Evolutionary conservation across 2,329 filamentous ascomycete species (phyloP).

Genomic region (Teratosphaeria epicoccoides): DNA sequence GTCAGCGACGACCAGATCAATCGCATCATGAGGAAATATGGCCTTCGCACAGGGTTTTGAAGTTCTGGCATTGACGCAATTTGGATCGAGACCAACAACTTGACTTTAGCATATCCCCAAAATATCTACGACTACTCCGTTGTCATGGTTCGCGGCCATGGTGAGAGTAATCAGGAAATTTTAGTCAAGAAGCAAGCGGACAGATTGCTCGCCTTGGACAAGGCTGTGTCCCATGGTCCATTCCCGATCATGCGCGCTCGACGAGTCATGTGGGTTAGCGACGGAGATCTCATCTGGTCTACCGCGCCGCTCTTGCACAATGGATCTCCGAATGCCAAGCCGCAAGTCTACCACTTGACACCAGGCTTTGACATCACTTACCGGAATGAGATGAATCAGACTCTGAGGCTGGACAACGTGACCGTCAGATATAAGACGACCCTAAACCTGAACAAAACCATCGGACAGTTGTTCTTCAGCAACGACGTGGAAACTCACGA

Average conservation of each 20-base stretch:
- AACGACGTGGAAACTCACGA: no score
- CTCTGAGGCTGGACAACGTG: not conserved
- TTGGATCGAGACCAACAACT: conserved; percentile 6
- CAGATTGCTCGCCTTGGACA: not conserved
- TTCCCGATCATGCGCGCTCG: not conserved
- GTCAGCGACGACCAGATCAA: no score
- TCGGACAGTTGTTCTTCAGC: not conserved
- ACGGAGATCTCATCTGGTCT: conserved; percentile 11
- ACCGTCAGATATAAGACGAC: not conserved
- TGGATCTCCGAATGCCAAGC: no score
- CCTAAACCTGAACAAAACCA: not conserved
- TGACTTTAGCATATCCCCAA: not conserved
- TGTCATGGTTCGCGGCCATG: not conserved
- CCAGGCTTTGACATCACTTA: not conserved
- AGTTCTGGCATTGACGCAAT: not conserved
- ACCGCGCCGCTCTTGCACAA: not conserved
- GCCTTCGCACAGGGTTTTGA: conserved; percentile 2
- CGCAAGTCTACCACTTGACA: not conserved
- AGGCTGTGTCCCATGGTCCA: no score
- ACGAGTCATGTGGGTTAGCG: conserved; percentile 7
- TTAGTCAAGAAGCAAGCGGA: conserved; percentile 2
- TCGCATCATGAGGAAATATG: not conserved
- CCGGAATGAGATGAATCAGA: not conserved
- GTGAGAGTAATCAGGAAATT: not conserved
- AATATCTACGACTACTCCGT: conserved; percentile 5